A percentile compares a stretch with the other conserved stretches of the same genome.
Conservation (phyloP, 495 filamentous ascomycete genomes). For the Trichoderma erinaceum region DNA sequence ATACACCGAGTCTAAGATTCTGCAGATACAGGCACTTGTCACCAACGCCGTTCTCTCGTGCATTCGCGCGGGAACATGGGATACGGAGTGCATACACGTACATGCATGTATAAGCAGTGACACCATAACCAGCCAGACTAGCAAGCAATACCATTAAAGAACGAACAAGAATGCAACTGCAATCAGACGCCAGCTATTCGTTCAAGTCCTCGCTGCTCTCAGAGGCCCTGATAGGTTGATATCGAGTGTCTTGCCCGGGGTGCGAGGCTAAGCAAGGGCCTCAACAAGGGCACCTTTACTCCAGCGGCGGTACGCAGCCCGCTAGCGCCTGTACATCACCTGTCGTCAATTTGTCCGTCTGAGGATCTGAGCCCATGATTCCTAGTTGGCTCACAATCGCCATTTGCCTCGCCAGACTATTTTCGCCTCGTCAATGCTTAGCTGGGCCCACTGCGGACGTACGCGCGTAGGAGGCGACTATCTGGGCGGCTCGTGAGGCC, state of each 20-base stretch:
- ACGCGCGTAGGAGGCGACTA: neutral
- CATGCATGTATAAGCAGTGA: neutral
- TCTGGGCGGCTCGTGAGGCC: neutral
- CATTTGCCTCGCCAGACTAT: conserved; percentile 3
- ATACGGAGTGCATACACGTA: too few relatives aligned
- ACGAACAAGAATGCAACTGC: neutral
- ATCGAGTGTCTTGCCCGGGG: neutral
- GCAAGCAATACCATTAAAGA: neutral
- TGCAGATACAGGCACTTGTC: too few relatives aligned
- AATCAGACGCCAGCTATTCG: neutral
- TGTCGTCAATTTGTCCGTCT: conserved; percentile 9
- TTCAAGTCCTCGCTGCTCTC: neutral
- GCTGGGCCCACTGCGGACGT: conserved; percentile 5
- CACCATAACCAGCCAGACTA: neutral
- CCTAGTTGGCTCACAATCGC: neutral
- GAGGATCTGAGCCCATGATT: conserved; percentile 10
- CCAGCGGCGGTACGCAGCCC: neutral
- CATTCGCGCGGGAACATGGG: neutral
- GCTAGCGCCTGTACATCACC: conserved; percentile 10
- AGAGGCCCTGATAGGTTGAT: neutral
- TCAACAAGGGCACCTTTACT: neutral
- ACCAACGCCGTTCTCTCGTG: too few relatives aligned
- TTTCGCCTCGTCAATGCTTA: conserved; percentile 11
- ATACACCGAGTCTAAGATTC: too few relatives aligned
- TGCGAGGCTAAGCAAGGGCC: conserved; percentile 1